A percentile compares a stretch with the other conserved stretches of the same genome.
Conservation (phyloP, 2,329 filamentous ascomycete genomes). For the Diaporthe sp. region DNA sequence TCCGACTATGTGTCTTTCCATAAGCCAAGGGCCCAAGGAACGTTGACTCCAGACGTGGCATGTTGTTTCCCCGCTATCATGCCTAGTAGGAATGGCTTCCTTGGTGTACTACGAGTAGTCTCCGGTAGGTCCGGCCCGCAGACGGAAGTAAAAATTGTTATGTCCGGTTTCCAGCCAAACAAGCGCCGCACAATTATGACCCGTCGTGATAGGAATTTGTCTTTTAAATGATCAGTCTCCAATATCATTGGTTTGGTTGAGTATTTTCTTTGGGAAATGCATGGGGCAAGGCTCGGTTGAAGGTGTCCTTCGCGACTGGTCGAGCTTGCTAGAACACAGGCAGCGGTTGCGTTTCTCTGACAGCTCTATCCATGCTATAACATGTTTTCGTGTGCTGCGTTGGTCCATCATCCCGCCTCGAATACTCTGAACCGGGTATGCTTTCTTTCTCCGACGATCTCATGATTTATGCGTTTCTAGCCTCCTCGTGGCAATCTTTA, state of each 20-base stretch:
- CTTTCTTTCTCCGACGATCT: not conserved
- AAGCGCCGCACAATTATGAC: not conserved
- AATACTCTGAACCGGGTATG: not conserved
- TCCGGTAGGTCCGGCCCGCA: conserved; percentile 15
- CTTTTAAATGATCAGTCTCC: not conserved
- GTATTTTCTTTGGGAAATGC: too few relatives aligned
- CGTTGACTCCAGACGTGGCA: not conserved
- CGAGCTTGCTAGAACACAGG: not conserved
- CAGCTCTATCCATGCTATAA: not conserved
- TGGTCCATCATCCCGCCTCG: not conserved
- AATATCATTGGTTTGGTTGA: too few relatives aligned
- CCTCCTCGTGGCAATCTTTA: not conserved
- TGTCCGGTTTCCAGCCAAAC: not conserved
- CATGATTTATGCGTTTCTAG: not conserved
- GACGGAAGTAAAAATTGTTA: not conserved
- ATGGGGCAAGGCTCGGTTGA: not conserved
- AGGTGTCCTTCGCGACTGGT: not conserved
- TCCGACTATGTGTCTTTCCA: not conserved
- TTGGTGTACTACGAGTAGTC: not conserved
- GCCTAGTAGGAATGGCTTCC: not conserved
- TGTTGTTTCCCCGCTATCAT: not conserved
- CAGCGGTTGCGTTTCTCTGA: not conserved
- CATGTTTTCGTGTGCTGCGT: not conserved
- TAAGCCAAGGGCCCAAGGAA: not conserved
- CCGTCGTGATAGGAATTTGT: too few relatives aligned